A percentile compares a stretch with the other conserved stretches of the same genome.
phyloP scores from a whole-genome alignment of 306 rosid species.

The Adenanthera pavonina region DNA sequence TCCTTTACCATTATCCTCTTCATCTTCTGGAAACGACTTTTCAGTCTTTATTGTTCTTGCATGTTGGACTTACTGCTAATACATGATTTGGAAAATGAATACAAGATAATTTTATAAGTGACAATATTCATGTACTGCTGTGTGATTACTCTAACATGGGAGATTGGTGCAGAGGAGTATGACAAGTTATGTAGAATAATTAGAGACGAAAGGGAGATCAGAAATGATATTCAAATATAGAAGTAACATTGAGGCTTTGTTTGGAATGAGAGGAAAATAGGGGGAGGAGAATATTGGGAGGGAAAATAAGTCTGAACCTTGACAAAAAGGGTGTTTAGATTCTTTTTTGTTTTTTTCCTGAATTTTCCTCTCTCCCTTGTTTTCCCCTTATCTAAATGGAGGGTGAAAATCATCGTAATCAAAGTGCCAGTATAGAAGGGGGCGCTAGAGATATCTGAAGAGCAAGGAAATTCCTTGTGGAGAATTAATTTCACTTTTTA shows the following conservation, averaged over 20 bases:
- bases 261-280: no score
- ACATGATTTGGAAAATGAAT: neutral
- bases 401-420: constrained; percentile 1
- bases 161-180: constrained; percentile 31
- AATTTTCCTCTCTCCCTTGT: no score
- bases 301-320: no score
- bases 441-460: constrained; percentile 30
- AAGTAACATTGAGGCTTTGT: neutral
- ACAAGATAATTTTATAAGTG: neutral
- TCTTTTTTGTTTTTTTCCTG: no score
- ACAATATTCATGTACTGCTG: constrained; percentile 1
- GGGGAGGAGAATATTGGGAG: no score
- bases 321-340: no score
- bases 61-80: constrained; percentile 21
- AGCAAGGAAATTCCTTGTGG: constrained; percentile 18
- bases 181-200: constrained; percentile 10
- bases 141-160: constrained; percentile 19
- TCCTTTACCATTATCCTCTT: constrained; percentile 44
- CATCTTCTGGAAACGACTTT: constrained; percentile 22
- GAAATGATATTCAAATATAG: constrained; percentile 4
- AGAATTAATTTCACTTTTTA: neutral
- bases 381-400: no score
- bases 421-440: constrained; percentile 18
- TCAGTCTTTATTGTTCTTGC: constrained; percentile 29
- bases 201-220: constrained; percentile 24